Percentiles rank a stretch among this genome's conserved stretches.
Conservation (phyloP, 2,329 filamentous ascomycete species). For the Mollisia scopiformis region DNA sequence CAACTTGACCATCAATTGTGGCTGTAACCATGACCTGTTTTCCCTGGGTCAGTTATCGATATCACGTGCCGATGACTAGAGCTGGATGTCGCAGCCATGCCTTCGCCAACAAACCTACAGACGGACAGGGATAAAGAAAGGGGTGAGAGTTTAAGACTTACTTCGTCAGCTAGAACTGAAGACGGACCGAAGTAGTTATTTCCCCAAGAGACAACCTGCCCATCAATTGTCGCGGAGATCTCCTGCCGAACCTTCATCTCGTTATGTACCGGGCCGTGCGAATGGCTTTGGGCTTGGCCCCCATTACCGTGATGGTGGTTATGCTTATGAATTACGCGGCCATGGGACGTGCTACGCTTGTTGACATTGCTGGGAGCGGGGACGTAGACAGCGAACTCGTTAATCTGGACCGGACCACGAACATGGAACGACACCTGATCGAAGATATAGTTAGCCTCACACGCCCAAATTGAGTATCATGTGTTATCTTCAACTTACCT, state of each 20-base stretch:
- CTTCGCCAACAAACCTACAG: too few relatives aligned
- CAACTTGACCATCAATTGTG: conserved; percentile 29
- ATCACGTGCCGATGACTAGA: too few relatives aligned
- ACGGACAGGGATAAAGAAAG: neutral
- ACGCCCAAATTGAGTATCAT: neutral
- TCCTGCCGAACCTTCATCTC: conserved; percentile 47
- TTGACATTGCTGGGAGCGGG: conserved; percentile 44
- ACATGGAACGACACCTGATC: conserved; percentile 70
- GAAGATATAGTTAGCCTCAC: conserved; percentile 1
- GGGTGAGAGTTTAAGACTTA: neutral
- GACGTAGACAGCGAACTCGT: conserved; percentile 71
- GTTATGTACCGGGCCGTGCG: conserved; percentile 4
- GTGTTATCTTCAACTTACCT: conserved; percentile 53
- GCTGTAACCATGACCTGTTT: conserved; percentile 28
- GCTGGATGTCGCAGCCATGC: neutral
- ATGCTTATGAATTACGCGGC: conserved; percentile 47
- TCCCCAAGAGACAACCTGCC: conserved; percentile 58
- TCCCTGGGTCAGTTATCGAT: too few relatives aligned
- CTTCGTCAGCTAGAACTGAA: too few relatives aligned
- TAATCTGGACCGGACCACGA: conserved; percentile 69
- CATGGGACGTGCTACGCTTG: neutral
- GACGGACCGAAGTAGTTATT: conserved; percentile 51
- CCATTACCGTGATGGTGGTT: conserved; percentile 40
- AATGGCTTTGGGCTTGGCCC: conserved; percentile 27
- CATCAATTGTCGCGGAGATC: conserved; percentile 62